Percentiles rank a stretch among this genome's conserved stretches.
Evolutionary conservation across 305 asterid genomes (phyloP).

Genomic region (Petunia hybrid): DNA sequence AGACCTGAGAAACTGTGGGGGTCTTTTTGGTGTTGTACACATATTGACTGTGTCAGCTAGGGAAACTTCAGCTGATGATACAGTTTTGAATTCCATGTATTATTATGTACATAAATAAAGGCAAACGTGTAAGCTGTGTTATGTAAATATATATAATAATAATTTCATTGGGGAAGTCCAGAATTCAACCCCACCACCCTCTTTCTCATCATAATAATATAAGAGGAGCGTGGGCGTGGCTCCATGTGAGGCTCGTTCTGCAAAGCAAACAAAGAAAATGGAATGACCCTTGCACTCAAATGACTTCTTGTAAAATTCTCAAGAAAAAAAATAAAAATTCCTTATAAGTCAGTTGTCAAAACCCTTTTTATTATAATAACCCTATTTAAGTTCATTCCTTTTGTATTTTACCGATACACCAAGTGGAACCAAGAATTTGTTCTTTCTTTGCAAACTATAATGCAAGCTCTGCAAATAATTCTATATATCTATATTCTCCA

Average conservation of each 20-base stretch:
- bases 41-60: not conserved
- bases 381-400: too few species aligned
- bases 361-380: too few species aligned
- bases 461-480: too few species aligned
- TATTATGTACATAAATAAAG: slow-evolving; percentile 8
- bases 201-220: not conserved
- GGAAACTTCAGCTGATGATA: not conserved
- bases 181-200: not conserved
- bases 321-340: too few species aligned
- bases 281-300: not conserved
- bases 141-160: not conserved
- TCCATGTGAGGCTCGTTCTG: not conserved
- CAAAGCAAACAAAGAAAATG: not conserved
- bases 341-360: too few species aligned
- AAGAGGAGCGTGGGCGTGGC: not conserved
- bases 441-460: too few species aligned
- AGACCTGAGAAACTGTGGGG: not conserved
- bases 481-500: too few species aligned
- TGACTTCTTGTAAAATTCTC: too few species aligned
- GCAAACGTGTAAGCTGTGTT: not conserved
- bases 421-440: too few species aligned
- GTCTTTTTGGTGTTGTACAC: not conserved
- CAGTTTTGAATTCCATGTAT: not conserved
- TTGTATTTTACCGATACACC: too few species aligned
- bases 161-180: not conserved